Percentiles rank a stretch among this genome's conserved stretches.
Evolutionary conservation across 2,329 filamentous ascomycete species (phyloP).

Genomic region (Coleophoma cylindrospora): DNA sequence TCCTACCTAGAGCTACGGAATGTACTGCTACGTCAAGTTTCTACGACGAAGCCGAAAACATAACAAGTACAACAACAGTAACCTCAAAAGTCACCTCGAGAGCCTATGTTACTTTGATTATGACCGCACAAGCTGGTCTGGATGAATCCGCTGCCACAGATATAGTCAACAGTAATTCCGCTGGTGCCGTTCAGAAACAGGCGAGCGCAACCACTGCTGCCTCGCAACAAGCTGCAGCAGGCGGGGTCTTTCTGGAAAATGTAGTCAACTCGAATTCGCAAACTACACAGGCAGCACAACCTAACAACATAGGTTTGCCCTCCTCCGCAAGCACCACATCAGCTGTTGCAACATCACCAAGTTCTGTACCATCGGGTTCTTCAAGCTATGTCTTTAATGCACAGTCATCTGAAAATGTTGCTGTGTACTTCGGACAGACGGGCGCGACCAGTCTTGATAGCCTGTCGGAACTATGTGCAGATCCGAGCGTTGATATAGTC

Average conservation of each 20-base stretch:
- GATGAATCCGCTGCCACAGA: too few species aligned
- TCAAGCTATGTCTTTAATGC: conserved; percentile 17
- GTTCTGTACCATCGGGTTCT: not conserved
- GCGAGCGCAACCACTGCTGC: too few species aligned
- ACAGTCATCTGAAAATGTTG: conserved; percentile 20
- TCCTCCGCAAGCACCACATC: not conserved
- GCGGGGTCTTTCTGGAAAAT: not conserved
- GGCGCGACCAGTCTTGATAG: conserved; percentile 18
- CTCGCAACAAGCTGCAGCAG: too few species aligned
- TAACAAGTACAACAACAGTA: too few species aligned
- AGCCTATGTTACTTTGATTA: too few species aligned
- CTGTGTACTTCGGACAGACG: conserved; percentile 28
- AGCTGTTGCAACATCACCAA: not conserved
- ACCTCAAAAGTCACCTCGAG: too few species aligned
- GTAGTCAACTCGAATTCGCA: not conserved
- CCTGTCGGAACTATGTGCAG: conserved; percentile 25
- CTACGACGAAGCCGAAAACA: too few species aligned
- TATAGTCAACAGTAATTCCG: too few species aligned
- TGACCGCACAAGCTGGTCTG: too few species aligned
- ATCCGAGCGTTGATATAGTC: conserved; percentile 30
- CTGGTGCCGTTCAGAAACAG: too few species aligned
- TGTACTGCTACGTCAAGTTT: too few species aligned
- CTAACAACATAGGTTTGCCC: not conserved
- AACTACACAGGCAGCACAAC: not conserved
- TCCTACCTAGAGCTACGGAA: too few species aligned